A percentile compares a stretch with the other conserved stretches of the same genome.
Conservation (phyloP, 352 stramenopile species). For the Pythium vanterpoolii region DNA sequence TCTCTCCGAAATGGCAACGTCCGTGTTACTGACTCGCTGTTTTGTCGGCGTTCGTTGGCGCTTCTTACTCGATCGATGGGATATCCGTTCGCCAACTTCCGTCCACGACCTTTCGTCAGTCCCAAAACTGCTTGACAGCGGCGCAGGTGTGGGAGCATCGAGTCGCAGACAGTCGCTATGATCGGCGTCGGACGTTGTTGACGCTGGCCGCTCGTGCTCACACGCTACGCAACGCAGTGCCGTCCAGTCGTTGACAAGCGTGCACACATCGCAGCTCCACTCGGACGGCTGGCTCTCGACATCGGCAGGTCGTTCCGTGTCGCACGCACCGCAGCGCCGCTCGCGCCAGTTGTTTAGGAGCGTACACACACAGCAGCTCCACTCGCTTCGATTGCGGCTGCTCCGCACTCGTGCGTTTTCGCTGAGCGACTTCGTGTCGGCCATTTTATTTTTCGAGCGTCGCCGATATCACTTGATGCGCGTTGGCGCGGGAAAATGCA, state of each 20-base stretch:
- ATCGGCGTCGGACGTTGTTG: neutral
- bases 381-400: constrained; percentile 28
- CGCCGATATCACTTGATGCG: neutral
- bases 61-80: neutral
- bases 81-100: neutral
- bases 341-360: constrained; percentile 52
- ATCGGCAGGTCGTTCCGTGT: constrained; percentile 33
- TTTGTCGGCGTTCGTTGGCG: neutral
- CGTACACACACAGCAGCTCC: constrained; percentile 71
- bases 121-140: neutral
- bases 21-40: neutral
- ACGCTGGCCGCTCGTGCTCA: constrained; percentile 9
- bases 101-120: neutral
- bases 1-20: neutral
- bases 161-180: neutral
- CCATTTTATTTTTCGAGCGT: too few relatives aligned
- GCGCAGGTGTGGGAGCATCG: neutral
- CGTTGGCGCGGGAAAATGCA: constrained; percentile 12
- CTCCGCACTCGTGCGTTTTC: neutral
- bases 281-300: constrained; percentile 3
- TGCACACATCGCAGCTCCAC: constrained; percentile 12
- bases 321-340: constrained; percentile 46
- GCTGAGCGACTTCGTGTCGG: neutral
- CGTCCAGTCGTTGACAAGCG: constrained; percentile 18
- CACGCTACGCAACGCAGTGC: constrained; percentile 10